Evolutionary conservation across 768 basidiomycete species (phyloP).

Genomic region (Suillus sp.): DNA sequence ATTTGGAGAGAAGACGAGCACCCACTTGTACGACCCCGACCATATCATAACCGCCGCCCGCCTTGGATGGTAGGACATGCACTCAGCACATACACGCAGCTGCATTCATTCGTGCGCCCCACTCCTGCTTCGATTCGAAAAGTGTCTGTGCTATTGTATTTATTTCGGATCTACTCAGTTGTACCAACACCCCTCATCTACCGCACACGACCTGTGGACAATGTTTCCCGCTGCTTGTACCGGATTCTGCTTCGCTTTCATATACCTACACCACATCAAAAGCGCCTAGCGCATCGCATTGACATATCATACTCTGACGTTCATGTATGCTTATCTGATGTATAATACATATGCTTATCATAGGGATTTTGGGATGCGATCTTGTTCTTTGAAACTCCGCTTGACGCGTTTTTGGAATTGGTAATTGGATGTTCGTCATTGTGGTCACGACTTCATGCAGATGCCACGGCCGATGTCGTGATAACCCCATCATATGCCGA

Average conservation of each 20-base stretch:
- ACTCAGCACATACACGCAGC: background rate
- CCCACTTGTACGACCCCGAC: background rate
- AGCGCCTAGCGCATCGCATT: background rate
- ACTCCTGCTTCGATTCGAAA: background rate
- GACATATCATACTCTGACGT: background rate
- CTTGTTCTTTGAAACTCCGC: background rate
- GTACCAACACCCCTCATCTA: constrained; percentile 1
- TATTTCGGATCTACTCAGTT: background rate
- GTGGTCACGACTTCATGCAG: no score
- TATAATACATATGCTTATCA: background rate
- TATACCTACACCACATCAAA: constrained; percentile 3
- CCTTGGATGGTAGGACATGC: background rate
- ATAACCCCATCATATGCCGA: no score
- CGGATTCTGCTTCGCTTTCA: background rate
- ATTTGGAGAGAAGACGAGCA: no score
- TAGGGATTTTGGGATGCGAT: background rate
- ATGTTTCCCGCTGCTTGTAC: background rate
- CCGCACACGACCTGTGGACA: background rate
- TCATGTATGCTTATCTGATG: background rate
- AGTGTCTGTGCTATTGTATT: no score
- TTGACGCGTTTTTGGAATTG: no score
- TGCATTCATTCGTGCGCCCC: background rate
- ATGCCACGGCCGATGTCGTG: no score
- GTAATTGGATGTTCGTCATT: no score
- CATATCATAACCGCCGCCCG: background rate